These are phyloP conservation scores for Solanum verrucosum DNA, from an alignment of 257 asterid genomes.

Conservation along the genomic window DNA sequence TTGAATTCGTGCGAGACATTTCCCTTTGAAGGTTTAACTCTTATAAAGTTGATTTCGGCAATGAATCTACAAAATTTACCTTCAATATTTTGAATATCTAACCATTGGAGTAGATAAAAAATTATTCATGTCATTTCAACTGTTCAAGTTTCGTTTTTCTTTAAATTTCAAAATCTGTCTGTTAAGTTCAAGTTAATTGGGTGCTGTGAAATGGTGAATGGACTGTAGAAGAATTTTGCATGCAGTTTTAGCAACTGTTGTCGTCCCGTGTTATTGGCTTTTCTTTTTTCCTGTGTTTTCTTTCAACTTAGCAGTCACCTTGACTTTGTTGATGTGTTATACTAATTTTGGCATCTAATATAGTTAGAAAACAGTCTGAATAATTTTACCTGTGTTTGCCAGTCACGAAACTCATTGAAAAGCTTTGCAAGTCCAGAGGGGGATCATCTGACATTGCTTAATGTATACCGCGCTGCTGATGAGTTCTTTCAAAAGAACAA, in stretches of 20 bases:
- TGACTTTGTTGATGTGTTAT: background rate
- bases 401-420: constrained; percentile 76
- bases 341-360: background rate
- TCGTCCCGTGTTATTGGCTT: background rate
- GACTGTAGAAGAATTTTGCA: background rate
- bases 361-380: constrained; percentile 14
- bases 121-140: background rate
- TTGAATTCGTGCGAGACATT: background rate
- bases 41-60: background rate
- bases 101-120: background rate
- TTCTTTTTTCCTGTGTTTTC: background rate
- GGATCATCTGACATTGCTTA: constrained; percentile 83
- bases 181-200: background rate
- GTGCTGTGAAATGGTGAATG: background rate
- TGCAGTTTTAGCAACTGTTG: background rate
- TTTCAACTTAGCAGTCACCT: background rate
- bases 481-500: constrained; percentile 67
- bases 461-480: constrained; percentile 61
- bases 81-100: background rate
- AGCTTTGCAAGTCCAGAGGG: constrained; percentile 83
- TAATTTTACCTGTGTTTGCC: constrained; percentile 2
- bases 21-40: background rate
- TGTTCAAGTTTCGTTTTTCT: background rate
- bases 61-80: background rate
- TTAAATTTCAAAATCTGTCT: background rate